phyloP scores from a whole-genome alignment of 345 rosid species.

The Acer yangbiense region DNA sequence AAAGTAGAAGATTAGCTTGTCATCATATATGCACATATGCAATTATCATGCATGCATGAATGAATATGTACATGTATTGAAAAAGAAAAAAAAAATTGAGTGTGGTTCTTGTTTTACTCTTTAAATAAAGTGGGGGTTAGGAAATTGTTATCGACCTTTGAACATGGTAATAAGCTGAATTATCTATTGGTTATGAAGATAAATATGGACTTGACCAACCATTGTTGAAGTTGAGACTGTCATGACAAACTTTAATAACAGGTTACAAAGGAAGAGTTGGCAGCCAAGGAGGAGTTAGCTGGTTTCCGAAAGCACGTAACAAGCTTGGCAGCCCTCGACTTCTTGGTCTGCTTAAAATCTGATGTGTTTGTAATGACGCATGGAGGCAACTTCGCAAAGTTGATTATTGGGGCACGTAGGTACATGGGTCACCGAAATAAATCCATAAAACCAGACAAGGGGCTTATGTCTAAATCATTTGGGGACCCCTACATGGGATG shows the following conservation, averaged over 20 bases:
- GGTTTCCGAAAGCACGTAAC: constrained; percentile 95
- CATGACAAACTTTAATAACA: constrained; percentile 31
- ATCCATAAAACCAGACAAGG: constrained; percentile 99
- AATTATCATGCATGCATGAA: neutral
- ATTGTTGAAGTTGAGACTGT: constrained; percentile 9
- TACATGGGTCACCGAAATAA: constrained; percentile 95
- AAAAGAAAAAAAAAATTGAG: too few relatives aligned
- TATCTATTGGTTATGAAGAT: neutral
- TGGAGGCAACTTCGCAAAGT: constrained; percentile 98
- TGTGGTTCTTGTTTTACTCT: neutral
- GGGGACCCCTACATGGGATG: constrained; percentile 99
- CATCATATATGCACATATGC: neutral
- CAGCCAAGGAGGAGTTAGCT: constrained; percentile 72
- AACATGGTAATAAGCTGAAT: neutral
- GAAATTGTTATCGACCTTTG: too few relatives aligned
- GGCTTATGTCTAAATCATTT: constrained; percentile 95
- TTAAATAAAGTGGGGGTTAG: too few relatives aligned
- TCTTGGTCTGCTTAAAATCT: constrained; percentile 92
- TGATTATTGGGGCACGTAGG: constrained; percentile 94
- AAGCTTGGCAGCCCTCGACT: constrained; percentile 97
- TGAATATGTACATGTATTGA: neutral
- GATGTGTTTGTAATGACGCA: constrained; percentile 99
- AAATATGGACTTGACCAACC: neutral
- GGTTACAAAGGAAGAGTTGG: constrained; percentile 99
- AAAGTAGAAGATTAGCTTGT: neutral